Evolutionary conservation across 257 asterid species (phyloP).

Genomic region (Leonotis leonurus): DNA sequence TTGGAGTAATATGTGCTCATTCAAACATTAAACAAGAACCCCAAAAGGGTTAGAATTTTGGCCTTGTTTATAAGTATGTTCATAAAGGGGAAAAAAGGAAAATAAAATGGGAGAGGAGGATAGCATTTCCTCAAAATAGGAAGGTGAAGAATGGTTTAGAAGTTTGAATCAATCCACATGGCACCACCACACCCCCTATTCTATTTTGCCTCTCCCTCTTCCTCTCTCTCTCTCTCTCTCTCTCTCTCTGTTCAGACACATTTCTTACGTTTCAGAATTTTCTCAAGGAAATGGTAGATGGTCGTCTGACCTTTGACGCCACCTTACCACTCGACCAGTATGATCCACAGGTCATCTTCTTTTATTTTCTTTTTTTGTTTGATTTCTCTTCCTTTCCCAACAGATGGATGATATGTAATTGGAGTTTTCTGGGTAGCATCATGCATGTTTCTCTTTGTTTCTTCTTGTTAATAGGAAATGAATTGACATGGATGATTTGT

Average conservation of each 20-base stretch:
- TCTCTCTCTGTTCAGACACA: not conserved
- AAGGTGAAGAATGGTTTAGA: slow-evolving; percentile 16
- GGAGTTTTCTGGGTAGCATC: too few relatives aligned
- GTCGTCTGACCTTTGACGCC: not conserved
- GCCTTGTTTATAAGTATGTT: too few relatives aligned
- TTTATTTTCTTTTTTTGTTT: not conserved
- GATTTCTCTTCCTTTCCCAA: not conserved
- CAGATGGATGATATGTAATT: too few relatives aligned
- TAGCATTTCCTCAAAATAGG: slow-evolving; percentile 15
- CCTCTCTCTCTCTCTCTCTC: not conserved
- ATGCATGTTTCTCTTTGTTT: not conserved
- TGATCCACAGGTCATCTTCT: not conserved
- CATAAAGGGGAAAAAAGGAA: too few relatives aligned
- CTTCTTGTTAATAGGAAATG: not conserved
- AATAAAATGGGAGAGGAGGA: too few relatives aligned
- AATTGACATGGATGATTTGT: too few relatives aligned
- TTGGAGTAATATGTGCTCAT: too few relatives aligned
- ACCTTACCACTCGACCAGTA: not conserved
- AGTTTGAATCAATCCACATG: slow-evolving; percentile 15
- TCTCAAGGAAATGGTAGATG: not conserved
- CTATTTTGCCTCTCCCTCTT: not conserved
- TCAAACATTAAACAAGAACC: too few relatives aligned
- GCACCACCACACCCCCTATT: slow-evolving; percentile 3
- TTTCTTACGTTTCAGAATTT: not conserved
- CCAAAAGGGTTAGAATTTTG: too few relatives aligned